Percentiles rank a stretch among this genome's conserved stretches.
Evolutionary conservation across 2,329 filamentous ascomycete species (phyloP).

Genomic region (Chrysoporthe cubensis): DNA sequence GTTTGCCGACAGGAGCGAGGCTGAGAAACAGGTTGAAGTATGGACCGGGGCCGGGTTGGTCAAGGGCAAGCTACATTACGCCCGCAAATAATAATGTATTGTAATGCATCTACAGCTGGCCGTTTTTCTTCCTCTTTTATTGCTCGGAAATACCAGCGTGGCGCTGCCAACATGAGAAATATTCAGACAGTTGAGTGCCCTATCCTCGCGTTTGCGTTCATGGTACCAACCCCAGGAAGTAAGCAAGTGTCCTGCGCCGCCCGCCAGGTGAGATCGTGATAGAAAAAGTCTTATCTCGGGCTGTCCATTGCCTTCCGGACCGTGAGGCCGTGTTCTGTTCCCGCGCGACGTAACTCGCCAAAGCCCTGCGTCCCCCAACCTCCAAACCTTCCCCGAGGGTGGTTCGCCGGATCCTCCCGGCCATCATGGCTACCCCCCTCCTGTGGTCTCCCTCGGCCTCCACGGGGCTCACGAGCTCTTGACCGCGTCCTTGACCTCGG

Average conservation of each 20-base stretch:
- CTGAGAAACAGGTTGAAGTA: not conserved
- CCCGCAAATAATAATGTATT: not conserved
- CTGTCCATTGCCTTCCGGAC: not conserved
- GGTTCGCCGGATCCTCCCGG: not conserved
- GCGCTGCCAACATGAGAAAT: not conserved
- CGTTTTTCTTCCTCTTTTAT: not conserved
- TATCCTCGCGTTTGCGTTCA: not conserved
- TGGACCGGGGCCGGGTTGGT: not conserved
- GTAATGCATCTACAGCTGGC: not conserved
- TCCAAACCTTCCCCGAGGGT: not conserved
- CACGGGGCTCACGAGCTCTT: slow-evolving; percentile 32
- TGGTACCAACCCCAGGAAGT: not conserved
- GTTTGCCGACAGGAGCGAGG: no score
- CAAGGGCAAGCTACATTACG: not conserved
- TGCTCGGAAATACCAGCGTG: not conserved
- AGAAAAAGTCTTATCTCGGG: not conserved
- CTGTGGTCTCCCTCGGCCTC: not conserved
- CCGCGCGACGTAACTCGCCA: not conserved
- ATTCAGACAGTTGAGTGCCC: not conserved
- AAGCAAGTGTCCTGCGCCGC: not conserved
- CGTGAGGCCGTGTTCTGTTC: not conserved
- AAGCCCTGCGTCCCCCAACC: not conserved
- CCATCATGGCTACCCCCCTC: not conserved
- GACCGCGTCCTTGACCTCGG: slow-evolving; percentile 40
- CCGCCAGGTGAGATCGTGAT: not conserved